Conservation (phyloP, 345 rosid species). For the Salix purpurea region DNA sequence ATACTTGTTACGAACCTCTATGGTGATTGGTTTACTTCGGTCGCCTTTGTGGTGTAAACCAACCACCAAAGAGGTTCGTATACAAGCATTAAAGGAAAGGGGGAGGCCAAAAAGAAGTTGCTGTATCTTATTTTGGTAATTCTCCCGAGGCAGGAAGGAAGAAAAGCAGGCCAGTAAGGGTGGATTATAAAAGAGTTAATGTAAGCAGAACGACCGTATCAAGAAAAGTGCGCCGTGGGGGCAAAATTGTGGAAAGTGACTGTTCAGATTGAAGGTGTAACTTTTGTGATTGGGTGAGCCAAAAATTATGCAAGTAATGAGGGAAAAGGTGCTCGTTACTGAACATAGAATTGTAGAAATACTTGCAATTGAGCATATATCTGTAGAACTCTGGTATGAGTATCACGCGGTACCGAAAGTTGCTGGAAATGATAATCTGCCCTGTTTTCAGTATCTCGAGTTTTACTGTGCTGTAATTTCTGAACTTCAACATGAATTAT, state of each 20-base stretch:
- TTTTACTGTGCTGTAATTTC: no score
- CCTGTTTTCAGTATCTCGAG: no score
- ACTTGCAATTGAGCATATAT: no score
- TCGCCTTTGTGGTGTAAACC: conserved; percentile 37
- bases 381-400: no score
- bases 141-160: conserved; percentile 13
- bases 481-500: no score
- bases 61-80: conserved; percentile 23
- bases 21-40: no score
- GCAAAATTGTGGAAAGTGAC: conserved; percentile 31
- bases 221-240: conserved; percentile 34
- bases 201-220: conserved; percentile 20
- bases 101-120: conserved; percentile 8
- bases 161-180: conserved; percentile 6
- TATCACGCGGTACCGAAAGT: no score
- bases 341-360: no score
- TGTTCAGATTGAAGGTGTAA: conserved; percentile 11
- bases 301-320: no score
- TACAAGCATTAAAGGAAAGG: conserved; percentile 19
- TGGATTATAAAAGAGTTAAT: conserved; percentile 12
- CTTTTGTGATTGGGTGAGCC: neutral
- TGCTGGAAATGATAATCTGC: no score
- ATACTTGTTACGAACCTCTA: no score
- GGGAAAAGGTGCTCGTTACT: no score
- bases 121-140: conserved; percentile 17